Percentiles rank a stretch among this genome's conserved stretches.
Evolutionary conservation across 2,329 filamentous ascomycete species (phyloP).

Genomic region (Fusarium concolor): DNA sequence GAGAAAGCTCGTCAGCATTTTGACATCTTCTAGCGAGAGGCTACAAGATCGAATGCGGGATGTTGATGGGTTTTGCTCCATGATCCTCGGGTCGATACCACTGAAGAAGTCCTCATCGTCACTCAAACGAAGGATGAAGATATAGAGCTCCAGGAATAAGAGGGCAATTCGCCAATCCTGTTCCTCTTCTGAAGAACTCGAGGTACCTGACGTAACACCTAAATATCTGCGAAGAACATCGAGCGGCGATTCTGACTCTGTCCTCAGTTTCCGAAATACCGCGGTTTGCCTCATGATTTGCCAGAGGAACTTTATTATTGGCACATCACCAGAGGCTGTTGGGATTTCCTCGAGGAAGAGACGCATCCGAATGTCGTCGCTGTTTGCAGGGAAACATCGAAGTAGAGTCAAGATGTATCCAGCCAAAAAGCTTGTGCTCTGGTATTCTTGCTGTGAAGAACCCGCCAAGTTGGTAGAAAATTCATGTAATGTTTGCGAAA

Average conservation of each 20-base stretch:
- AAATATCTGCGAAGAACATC: constrained; percentile 50
- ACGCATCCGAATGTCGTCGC: constrained; percentile 94
- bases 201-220: constrained; percentile 43
- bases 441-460: constrained; percentile 49
- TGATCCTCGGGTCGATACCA: constrained; percentile 57
- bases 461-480: constrained; percentile 49
- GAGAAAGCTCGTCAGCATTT: constrained; percentile 81
- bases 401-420: constrained; percentile 89
- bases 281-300: constrained; percentile 63
- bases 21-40: constrained; percentile 77
- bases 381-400: constrained; percentile 82
- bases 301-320: constrained; percentile 80
- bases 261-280: constrained; percentile 51
- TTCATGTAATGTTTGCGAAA: constrained; percentile 61
- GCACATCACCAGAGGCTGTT: constrained; percentile 66
- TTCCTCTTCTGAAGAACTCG: constrained; percentile 45
- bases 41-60: constrained; percentile 71
- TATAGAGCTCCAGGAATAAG: constrained; percentile 93
- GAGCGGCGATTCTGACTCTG: constrained; percentile 48
- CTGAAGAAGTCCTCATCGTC: constrained; percentile 96
- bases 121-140: constrained; percentile 90
- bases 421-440: constrained; percentile 74
- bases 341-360: constrained; percentile 72
- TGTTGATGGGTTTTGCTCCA: constrained; percentile 54
- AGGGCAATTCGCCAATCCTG: constrained; percentile 88